Evolutionary conservation across 495 filamentous ascomycete species (phyloP).

Genomic region (Geoglossum glabrum): DNA sequence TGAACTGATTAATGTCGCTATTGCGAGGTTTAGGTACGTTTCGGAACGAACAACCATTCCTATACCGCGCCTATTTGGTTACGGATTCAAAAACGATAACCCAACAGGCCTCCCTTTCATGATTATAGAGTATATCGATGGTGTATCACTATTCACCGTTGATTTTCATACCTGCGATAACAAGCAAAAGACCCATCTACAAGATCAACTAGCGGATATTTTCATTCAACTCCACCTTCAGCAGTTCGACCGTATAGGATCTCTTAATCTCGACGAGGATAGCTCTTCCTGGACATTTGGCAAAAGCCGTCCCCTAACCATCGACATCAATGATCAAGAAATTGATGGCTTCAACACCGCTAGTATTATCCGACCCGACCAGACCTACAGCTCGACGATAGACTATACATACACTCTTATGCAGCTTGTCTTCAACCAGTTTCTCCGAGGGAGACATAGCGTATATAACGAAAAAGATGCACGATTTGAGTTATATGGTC

Average conservation of each 20-base stretch:
- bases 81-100: background rate
- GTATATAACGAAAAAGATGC: background rate
- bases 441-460: background rate
- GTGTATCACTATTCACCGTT: background rate
- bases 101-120: background rate
- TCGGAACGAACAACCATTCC: background rate
- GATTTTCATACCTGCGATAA: background rate
- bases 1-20: background rate
- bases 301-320: background rate
- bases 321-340: background rate
- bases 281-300: background rate
- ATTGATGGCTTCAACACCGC: background rate
- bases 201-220: background rate
- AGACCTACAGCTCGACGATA: background rate
- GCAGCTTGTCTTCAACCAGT: background rate
- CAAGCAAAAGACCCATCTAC: background rate
- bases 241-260: background rate
- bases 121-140: background rate
- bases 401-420: background rate
- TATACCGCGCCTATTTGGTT: background rate
- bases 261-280: background rate
- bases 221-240: background rate
- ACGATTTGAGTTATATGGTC: background rate
- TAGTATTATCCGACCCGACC: background rate
- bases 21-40: background rate